These are phyloP conservation scores for Centaurea solstitialis DNA, from an alignment of 129 eudicot species.

Conservation along the genomic window DNA sequence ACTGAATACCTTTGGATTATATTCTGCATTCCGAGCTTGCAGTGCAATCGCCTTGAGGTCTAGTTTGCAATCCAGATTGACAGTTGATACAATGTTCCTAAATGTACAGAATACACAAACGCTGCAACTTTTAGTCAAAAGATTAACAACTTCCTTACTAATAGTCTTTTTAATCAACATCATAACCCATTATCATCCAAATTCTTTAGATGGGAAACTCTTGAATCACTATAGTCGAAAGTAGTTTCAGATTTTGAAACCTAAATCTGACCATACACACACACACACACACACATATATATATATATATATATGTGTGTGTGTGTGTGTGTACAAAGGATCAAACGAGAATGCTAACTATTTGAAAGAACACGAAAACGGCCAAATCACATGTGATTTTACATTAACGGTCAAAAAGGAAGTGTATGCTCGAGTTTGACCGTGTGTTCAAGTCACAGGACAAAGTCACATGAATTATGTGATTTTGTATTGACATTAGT, in stretches of 20 bases:
- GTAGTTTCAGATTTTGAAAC: not conserved
- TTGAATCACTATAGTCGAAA: not conserved
- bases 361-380: no score
- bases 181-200: not conserved
- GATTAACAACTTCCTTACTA: not conserved
- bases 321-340: no score
- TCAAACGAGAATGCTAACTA: no score
- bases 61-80: slow-evolving; percentile 81
- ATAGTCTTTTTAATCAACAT: not conserved
- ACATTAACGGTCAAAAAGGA: no score
- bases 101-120: not conserved
- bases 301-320: no score
- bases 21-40: slow-evolving; percentile 92
- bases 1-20: slow-evolving; percentile 76
- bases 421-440: no score
- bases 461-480: no score
- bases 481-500: no score
- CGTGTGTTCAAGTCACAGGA: no score
- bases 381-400: no score
- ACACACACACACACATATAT: no score
- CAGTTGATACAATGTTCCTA: slow-evolving; percentile 93
- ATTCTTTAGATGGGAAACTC: not conserved
- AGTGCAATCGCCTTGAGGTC: slow-evolving; percentile 80
- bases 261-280: no score
- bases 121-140: slow-evolving; percentile 1